These are phyloP conservation scores for Terfezia boudieri DNA, from an alignment of 495 filamentous ascomycete genomes.

Conservation along the genomic window DNA sequence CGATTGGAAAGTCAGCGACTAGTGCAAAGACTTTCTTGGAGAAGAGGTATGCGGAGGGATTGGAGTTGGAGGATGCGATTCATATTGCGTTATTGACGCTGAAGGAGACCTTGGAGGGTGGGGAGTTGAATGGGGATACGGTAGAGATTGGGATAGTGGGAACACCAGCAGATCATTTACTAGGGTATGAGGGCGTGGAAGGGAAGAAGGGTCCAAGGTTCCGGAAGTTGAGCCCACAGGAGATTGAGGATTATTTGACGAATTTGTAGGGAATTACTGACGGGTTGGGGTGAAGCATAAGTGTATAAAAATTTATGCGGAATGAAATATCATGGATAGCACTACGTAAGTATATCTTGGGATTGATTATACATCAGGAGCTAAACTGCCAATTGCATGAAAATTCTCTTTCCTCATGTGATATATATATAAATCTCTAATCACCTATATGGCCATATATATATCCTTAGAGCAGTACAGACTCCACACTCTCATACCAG, in stretches of 20 bases:
- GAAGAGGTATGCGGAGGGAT: constrained; percentile 90
- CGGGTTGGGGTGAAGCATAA: too few relatives aligned
- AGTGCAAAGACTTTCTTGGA: constrained; percentile 97
- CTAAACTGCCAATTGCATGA: too few relatives aligned
- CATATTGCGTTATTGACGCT: constrained; percentile 94
- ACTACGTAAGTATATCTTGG: too few relatives aligned
- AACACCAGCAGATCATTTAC: constrained; percentile 72
- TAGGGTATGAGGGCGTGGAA: constrained; percentile 83
- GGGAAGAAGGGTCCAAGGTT: constrained; percentile 78
- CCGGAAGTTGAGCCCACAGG: constrained; percentile 84
- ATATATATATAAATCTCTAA: too few relatives aligned
- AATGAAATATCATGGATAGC: too few relatives aligned
- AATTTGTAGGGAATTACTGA: constrained; percentile 41
- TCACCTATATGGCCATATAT: too few relatives aligned
- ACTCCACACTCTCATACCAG: neutral
- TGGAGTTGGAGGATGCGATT: constrained; percentile 95
- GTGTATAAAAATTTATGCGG: too few relatives aligned
- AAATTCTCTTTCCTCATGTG: too few relatives aligned
- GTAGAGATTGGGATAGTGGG: constrained; percentile 98
- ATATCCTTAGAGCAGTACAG: too few relatives aligned
- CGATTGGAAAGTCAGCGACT: constrained; percentile 94
- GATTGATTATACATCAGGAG: too few relatives aligned
- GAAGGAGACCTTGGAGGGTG: constrained; percentile 91
- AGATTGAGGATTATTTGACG: constrained; percentile 97
- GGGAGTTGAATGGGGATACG: constrained; percentile 98